Percentiles rank a stretch among this genome's conserved stretches.
Conservation (phyloP, 257 asterid species). For the Nicotiana benthamiana region DNA sequence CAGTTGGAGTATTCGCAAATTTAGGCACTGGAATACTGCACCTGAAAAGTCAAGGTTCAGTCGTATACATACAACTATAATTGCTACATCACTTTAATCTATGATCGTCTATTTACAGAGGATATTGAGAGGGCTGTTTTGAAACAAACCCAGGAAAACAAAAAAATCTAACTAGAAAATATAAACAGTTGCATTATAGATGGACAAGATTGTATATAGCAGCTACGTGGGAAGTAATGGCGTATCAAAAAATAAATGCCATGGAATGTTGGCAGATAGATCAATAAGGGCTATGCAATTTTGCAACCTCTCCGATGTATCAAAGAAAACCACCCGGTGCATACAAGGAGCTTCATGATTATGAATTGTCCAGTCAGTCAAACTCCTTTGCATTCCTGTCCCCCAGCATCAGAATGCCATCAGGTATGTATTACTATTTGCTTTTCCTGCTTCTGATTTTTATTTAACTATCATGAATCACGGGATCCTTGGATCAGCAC, state of each 20-base stretch:
- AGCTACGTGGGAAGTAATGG: neutral
- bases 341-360: neutral
- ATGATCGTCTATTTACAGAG: neutral
- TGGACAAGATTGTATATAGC: neutral
- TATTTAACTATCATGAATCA: slow-evolving; percentile 42
- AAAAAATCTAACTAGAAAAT: neutral
- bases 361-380: slow-evolving; percentile 22
- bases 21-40: neutral
- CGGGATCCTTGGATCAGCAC: slow-evolving; percentile 58
- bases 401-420: slow-evolving; percentile 45
- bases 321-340: neutral
- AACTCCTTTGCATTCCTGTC: slow-evolving; percentile 54
- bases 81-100: neutral
- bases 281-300: neutral
- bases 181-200: slow-evolving; percentile 1
- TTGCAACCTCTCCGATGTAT: neutral
- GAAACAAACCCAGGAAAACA: neutral
- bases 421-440: slow-evolving; percentile 33
- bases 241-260: neutral
- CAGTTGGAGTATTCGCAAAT: neutral
- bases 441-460: slow-evolving; percentile 22
- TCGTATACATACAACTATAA: neutral
- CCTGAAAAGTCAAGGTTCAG: neutral
- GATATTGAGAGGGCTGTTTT: neutral
- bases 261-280: neutral